phyloP scores from a whole-genome alignment of 345 rosid genomes.

The Salix purpurea region DNA sequence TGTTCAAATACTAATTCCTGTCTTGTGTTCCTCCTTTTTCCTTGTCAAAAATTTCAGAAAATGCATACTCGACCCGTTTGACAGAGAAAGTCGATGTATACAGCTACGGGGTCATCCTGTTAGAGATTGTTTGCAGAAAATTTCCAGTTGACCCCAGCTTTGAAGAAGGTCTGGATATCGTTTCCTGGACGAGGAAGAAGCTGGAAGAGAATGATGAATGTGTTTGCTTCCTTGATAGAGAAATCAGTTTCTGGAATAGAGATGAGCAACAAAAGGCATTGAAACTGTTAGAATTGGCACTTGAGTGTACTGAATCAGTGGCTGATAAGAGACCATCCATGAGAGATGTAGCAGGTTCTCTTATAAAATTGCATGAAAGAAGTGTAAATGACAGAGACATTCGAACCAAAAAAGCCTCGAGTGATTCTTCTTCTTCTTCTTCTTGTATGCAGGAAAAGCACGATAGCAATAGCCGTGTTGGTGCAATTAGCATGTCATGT shows the following conservation, averaged over 20 bases:
- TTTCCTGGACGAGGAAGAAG: slow-evolving; percentile 26
- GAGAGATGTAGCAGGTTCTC: slow-evolving; percentile 33
- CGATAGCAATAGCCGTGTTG: background rate
- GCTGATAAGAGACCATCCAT: slow-evolving; percentile 36
- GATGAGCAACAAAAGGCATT: slow-evolving; percentile 34
- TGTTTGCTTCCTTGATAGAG: slow-evolving; percentile 31
- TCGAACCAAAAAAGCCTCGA: no score
- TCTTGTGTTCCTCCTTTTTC: background rate
- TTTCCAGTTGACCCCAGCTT: slow-evolving; percentile 35
- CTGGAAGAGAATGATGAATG: slow-evolving; percentile 25
- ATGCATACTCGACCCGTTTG: slow-evolving; percentile 24
- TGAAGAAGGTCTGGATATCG: slow-evolving; percentile 30
- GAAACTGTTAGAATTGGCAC: slow-evolving; percentile 33
- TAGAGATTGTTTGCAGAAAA: slow-evolving; percentile 35
- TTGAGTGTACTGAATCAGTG: slow-evolving; percentile 29
- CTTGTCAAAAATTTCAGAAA: slow-evolving; percentile 23
- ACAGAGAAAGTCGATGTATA: slow-evolving; percentile 39
- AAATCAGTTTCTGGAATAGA: slow-evolving; percentile 29
- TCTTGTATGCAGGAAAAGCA: background rate
- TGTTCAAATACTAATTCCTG: background rate
- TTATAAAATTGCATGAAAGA: slow-evolving; percentile 26
- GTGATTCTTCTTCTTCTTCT: background rate
- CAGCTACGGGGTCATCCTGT: slow-evolving; percentile 33
- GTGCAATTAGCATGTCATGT: background rate
- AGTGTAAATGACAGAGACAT: background rate